Percentiles rank a stretch among this genome's conserved stretches.
Evolutionary conservation across 345 rosid genomes (phyloP).

Genomic region (Arabidopsis suecica): DNA sequence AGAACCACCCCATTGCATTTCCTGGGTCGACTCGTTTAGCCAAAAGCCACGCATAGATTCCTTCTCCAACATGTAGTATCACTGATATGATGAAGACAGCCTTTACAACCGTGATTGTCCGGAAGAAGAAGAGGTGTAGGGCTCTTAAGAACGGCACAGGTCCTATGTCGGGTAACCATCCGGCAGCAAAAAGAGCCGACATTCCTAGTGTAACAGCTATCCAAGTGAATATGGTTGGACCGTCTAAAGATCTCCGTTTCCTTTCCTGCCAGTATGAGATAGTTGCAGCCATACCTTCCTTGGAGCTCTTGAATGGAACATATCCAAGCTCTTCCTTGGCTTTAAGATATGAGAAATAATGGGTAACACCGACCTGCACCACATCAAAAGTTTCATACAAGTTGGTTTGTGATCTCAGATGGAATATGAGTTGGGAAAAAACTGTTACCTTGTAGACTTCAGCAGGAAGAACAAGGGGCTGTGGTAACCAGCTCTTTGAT

Average conservation of each 20-base stretch:
- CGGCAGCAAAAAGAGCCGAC: constrained; percentile 52
- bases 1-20: constrained; percentile 84
- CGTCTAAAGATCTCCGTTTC: constrained; percentile 69
- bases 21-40: constrained; percentile 72
- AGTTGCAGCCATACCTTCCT: constrained; percentile 89
- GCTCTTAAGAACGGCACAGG: constrained; percentile 64
- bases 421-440: constrained; percentile 27
- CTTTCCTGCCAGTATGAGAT: constrained; percentile 75
- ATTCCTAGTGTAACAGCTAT: constrained; percentile 58
- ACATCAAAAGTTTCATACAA: constrained; percentile 30
- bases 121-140: constrained; percentile 58
- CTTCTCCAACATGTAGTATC: constrained; percentile 62
- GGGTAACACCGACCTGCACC: constrained; percentile 87
- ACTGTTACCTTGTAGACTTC: constrained; percentile 84
- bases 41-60: constrained; percentile 60
- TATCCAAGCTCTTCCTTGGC: constrained; percentile 92
- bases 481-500: constrained; percentile 84
- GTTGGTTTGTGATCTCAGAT: not conserved
- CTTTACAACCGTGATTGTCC: constrained; percentile 56
- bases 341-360: constrained; percentile 85
- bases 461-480: constrained; percentile 83
- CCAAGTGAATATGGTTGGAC: constrained; percentile 73
- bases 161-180: constrained; percentile 71
- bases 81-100: constrained; percentile 48
- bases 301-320: constrained; percentile 78